Percentiles rank a stretch among this genome's conserved stretches.
These are phyloP conservation scores for Chlorella sp. DNA, from an alignment of 139 green algal genomes.

Conservation along the genomic window DNA sequence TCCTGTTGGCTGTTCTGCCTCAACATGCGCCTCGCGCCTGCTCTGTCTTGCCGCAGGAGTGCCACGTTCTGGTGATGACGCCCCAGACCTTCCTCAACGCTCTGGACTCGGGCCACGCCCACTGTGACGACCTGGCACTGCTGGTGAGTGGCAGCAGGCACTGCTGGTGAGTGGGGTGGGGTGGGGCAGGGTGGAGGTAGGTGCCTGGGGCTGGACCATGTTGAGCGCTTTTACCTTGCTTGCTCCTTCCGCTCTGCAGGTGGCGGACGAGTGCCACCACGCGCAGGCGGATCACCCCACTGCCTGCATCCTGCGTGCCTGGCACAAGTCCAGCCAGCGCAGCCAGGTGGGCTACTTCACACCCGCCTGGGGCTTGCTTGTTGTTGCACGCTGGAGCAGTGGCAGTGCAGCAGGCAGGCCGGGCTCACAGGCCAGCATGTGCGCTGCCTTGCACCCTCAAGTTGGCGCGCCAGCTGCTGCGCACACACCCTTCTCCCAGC, in stretches of 20 bases:
- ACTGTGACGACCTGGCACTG: conserved; percentile 12
- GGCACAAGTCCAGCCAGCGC: too few species aligned
- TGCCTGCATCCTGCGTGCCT: neutral
- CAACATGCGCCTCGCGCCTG: too few species aligned
- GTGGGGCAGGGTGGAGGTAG: neutral
- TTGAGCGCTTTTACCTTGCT: neutral
- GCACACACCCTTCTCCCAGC: neutral
- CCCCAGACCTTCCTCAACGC: conserved; percentile 20
- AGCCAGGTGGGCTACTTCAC: too few species aligned
- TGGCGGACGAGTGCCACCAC: conserved; percentile 35
- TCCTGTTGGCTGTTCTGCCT: too few species aligned
- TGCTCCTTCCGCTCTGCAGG: neutral
- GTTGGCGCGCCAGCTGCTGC: neutral
- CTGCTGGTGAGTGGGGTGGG: neutral
- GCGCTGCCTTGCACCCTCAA: neutral
- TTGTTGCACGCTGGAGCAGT: too few species aligned
- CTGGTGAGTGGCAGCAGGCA: neutral
- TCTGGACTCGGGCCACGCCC: neutral
- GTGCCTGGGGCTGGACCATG: too few species aligned
- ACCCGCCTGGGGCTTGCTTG: neutral
- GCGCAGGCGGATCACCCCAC: conserved; percentile 1
- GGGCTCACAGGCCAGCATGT: neutral
- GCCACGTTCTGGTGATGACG: conserved; percentile 21
- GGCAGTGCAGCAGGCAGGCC: neutral
- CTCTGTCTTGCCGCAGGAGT: neutral